Base-by-base conservation (phyloP, 2,329 filamentous ascomycete species). In the Beauveria scarabaeidicola region DNA sequence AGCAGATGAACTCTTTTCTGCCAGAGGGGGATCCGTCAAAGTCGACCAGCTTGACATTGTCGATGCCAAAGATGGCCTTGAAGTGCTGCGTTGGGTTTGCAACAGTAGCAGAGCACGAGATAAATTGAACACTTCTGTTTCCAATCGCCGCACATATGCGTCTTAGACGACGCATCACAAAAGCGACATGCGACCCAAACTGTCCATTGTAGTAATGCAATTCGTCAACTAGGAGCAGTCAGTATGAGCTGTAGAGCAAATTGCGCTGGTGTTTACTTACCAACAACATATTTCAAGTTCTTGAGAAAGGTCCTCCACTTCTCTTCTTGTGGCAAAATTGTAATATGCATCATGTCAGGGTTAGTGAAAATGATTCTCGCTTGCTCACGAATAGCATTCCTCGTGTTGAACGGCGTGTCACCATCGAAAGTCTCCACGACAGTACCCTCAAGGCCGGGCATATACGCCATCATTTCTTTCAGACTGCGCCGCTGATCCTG, bases 281-380 rank as follows among this genome's bases (percentile, higher is more conserved):
- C 78, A 8, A 99, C 94, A 0, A 99, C 92, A 68, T 89, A 97
- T 64, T 87, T 89, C 15, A 99, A 75, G 64, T 96, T 91, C 70
- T 90, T 84, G n/a, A 99, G 72, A 65, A 96, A 97, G 0, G 82
- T 84, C 51, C 92, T 82, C 94, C 94, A 99, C 32, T 83, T 82
- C 63, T 91, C 88, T 74, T 99, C 94, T 68, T 97, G 90, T 0
- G 94, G 93, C 3, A 99, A 74, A 27, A 99, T 95, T 0, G 91
- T 95, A 38, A 97, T 84, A 66, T 99, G 94, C 40, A 99, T 80
- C 92, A 97, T 99, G 68, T 99, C 94, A 0, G 94, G 94, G 66
- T 99, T 99, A 0, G 94, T 99, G 68, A 99, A 97, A 54, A 99
- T 93, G 63, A 97, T 91, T 25, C 91, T 83, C 0, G 89, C 94